Percentiles rank a stretch among this genome's conserved stretches.
phyloP scores from a whole-genome alignment of 176 grass and related monocot genomes.

The Thalia dealbata region DNA sequence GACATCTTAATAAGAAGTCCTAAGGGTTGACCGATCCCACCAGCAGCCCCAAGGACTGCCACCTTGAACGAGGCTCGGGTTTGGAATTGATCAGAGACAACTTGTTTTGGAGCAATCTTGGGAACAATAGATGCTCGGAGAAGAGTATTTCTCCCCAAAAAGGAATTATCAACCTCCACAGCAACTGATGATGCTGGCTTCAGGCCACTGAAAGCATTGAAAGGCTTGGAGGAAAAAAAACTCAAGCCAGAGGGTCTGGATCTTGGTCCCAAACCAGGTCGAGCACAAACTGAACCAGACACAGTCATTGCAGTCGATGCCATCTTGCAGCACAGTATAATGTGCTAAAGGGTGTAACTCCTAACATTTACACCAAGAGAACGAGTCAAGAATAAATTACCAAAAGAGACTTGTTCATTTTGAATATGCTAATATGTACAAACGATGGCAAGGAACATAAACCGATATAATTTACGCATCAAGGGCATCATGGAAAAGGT shows the following conservation, averaged over 20 bases:
- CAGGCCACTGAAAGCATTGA: slow-evolving; percentile 24
- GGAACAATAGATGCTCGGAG: slow-evolving; percentile 24
- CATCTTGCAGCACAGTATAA: neutral
- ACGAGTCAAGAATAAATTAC: neutral
- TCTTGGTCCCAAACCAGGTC: neutral
- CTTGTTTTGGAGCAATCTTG: slow-evolving; percentile 46
- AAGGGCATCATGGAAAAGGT: neutral
- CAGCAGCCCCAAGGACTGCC: slow-evolving; percentile 55
- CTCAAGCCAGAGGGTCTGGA: neutral
- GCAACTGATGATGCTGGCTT: slow-evolving; percentile 24
- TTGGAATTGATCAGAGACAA: slow-evolving; percentile 25
- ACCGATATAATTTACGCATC: neutral
- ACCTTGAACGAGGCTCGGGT: slow-evolving; percentile 57
- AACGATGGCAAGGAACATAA: neutral
- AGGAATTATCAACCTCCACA: slow-evolving; percentile 19
- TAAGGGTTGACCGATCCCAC: slow-evolving; percentile 63
- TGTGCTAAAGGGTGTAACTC: neutral
- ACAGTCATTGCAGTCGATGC: neutral
- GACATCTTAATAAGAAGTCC: slow-evolving; percentile 62
- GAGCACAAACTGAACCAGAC: neutral
- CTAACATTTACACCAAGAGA: neutral
- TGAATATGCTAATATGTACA: neutral
- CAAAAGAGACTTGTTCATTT: neutral
- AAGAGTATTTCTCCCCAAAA: slow-evolving; percentile 22
- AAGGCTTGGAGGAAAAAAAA: slow-evolving; percentile 6